Evolutionary conservation across 352 stramenopile species (phyloP), one percentile per base, ranked within the genome.

Genomic region (Pythium guiyangense): DNA sequence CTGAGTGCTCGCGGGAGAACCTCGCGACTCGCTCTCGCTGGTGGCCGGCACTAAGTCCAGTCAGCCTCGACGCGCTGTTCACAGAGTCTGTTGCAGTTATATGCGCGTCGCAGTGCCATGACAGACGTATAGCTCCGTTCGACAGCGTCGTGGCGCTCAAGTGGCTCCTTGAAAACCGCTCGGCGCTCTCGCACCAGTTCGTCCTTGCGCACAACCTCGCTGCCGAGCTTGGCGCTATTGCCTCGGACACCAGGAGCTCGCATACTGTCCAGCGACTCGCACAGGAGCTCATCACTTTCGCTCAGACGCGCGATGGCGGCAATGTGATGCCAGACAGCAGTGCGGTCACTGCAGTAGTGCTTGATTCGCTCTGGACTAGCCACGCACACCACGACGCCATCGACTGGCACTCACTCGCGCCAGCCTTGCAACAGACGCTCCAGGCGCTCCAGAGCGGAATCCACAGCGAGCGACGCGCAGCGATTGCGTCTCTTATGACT

Each of bases 101-200:
- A 1, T 15, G 27, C 2, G 11, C 6, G 0, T 14, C 27, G 1
- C 12, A 47, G 4, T 3, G 8, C 6, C 17, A 29, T 1, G 12
- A 2, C 6, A 20, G 8, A 9, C 31, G 3, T 15, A 15, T 40
- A 5, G 12, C 40, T 2, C 43, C 40, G n/a, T 50, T 57, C 26
- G 40, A 50, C n/a, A 43, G 11, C 2, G 40, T 50, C 1, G 34
- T 57, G 14, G 52, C 52, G 12, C 40, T 57, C 40, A 57, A 57
- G 40, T 57, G 40, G 52, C 52, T 57, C 25, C 26, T 25, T 4
- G 39, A 10, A 10, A 57, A 57, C 40, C 49, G 18, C 6, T 2
- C 27, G 27, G 40, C 26, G 17, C 34, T 57, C 52, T 34, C 52
- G 2, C 4, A 8, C 10, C 11, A 20, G 9, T 44, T 57, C 0